Percentiles rank a stretch among this genome's conserved stretches.
phyloP scores from a whole-genome alignment of 768 basidiomycete genomes.

The Rhodotorula diobovata region DNA sequence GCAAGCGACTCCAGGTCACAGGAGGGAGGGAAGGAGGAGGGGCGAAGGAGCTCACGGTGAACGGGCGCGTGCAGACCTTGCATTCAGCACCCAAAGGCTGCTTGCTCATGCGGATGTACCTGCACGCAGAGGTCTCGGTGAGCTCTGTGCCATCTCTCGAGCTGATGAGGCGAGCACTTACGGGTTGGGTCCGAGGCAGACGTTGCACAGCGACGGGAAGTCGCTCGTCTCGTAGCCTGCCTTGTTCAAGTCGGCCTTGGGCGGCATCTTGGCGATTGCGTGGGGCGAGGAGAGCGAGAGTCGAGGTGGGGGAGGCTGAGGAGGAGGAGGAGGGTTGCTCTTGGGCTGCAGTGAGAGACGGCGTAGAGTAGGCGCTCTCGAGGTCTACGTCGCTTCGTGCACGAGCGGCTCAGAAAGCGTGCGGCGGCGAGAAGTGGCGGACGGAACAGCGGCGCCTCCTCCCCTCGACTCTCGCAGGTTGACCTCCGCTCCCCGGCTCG shows the following conservation, averaged over 20 bases:
- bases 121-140: constrained; percentile 72
- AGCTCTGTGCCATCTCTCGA: constrained; percentile 10
- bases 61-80: constrained; percentile 85
- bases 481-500: no score
- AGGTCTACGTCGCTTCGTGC: no score
- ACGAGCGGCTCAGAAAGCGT: no score
- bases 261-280: constrained; percentile 17
- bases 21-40: no score
- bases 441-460: no score
- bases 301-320: no score
- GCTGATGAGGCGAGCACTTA: background rate
- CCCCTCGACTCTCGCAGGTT: no score
- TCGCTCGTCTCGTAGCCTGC: constrained; percentile 91
- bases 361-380: no score
- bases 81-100: constrained; percentile 94
- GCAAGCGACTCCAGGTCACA: no score
- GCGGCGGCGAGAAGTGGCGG: no score
- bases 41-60: constrained; percentile 24
- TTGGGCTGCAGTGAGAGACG: no score
- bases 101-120: constrained; percentile 95
- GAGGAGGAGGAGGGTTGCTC: background rate
- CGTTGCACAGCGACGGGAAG: constrained; percentile 84
- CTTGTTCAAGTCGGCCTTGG: constrained; percentile 70
- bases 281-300: no score
- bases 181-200: constrained; percentile 57